Base-by-base conservation (phyloP, 805 yeast genomes). In the Starmerella bacillaris region DNA sequence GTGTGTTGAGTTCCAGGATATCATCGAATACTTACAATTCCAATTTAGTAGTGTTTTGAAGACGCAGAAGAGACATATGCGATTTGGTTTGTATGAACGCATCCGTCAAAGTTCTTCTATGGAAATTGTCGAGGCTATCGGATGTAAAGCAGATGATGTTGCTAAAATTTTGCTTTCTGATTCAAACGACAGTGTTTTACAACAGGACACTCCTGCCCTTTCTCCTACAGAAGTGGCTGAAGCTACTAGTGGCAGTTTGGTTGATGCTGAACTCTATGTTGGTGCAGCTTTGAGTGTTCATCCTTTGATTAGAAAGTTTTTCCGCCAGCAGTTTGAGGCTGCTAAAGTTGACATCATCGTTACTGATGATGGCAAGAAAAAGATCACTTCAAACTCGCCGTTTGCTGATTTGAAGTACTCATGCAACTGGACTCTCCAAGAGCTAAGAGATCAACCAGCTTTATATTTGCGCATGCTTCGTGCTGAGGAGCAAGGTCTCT, bases 381-480 rank as follows among this genome's bases (percentile, higher is more conserved):
- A 74, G 45, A 86, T 89, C 39, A 89, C 76, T 45, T 73, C 68
- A 35, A 74, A 73, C 45, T 74, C 84, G 36, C 77, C 83, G 2
- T 84, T 74, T 49, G 82, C 78, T 39, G 93, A 82, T 50, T 74
- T 89, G 59, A 89, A 89, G 52, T 89, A 89, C 56, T 92, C 94
- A 17, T 67, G 72, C 37, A 78, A 82, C 56, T 68, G 89, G 51
- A 65, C 78, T 2, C 74, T 84, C 12, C 66, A 67, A n/a, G 82
- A 82, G 38, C 70, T 89, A 49, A 65, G 70, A 5, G 61, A 61
- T 26, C 64, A 70, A 37, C 96, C 98, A 1, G 93, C 82, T 47
- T 59, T 77, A 27, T 80, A 78, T 46, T 61, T 89, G 49, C 69
- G 92, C 49, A 89, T 89, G 93, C 58, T 84, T 33, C 84, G 78